A percentile compares a stretch with the other conserved stretches of the same genome.
Conservation (phyloP, 2,329 filamentous ascomycete species). For the Monilinia fructicola region DNA sequence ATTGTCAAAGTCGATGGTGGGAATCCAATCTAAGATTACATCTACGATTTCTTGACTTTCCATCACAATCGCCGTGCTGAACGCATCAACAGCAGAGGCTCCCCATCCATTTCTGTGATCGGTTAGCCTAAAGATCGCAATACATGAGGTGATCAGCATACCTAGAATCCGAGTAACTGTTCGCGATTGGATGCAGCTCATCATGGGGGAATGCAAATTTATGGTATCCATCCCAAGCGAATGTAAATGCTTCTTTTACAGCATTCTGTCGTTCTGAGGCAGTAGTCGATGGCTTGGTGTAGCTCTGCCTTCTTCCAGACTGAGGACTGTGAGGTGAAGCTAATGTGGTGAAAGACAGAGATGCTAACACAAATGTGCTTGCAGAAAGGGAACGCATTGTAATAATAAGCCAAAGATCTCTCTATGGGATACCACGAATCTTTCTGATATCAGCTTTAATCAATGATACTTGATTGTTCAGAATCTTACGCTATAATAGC, state of each 20-base stretch:
- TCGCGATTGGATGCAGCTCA: conserved; percentile 67
- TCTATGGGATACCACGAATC: neutral
- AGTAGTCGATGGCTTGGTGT: conserved; percentile 22
- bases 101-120: conserved; percentile 74
- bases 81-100: conserved; percentile 75
- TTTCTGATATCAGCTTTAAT: conserved; percentile 1
- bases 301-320: conserved; percentile 26
- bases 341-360: conserved; percentile 26
- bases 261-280: conserved; percentile 50
- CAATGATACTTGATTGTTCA: neutral
- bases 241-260: conserved; percentile 67
- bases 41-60: conserved; percentile 64
- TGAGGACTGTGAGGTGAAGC: conserved; percentile 30
- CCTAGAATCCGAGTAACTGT: conserved; percentile 67
- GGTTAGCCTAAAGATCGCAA: conserved; percentile 25
- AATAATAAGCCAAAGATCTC: conserved; percentile 15
- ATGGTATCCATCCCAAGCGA: conserved; percentile 72
- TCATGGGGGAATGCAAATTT: conserved; percentile 76
- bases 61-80: conserved; percentile 80
- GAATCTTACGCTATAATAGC: neutral
- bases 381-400: conserved; percentile 33
- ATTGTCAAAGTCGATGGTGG: conserved; percentile 66
- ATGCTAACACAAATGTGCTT: conserved; percentile 27
- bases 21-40: conserved; percentile 69
- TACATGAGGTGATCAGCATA: conserved; percentile 43